phyloP scores from a whole-genome alignment of 106 monocot genomes.

The Allium fistulosum region DNA sequence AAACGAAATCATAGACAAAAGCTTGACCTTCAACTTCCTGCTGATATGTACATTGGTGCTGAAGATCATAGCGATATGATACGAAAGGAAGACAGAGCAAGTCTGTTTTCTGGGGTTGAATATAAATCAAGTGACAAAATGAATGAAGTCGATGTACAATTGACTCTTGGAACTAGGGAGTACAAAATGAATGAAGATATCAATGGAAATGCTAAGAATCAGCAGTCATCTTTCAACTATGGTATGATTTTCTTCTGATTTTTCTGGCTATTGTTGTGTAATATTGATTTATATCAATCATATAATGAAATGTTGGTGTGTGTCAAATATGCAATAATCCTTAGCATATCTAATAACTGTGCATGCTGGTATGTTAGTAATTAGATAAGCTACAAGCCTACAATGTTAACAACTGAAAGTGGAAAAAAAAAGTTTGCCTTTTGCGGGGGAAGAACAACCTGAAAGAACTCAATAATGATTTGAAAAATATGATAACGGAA shows the following conservation, averaged over 20 bases:
- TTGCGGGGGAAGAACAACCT: no score
- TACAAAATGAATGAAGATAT: conserved; percentile 11
- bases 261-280: background rate
- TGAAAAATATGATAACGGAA: no score
- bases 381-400: no score
- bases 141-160: conserved; percentile 19
- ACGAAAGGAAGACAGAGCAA: conserved; percentile 2
- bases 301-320: no score
- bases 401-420: no score
- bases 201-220: background rate
- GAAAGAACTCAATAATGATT: no score
- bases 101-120: conserved; percentile 2
- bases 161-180: conserved; percentile 21
- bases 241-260: conserved; percentile 23
- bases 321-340: no score
- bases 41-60: conserved; percentile 33
- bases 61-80: conserved; percentile 9
- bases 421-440: no score
- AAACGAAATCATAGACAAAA: conserved; percentile 9
- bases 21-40: conserved; percentile 48
- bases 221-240: conserved; percentile 5
- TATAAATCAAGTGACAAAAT: conserved; percentile 4
- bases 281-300: no score
- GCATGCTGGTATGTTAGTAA: no score
- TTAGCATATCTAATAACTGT: no score